These are phyloP conservation scores for Jatropha curcas DNA, from an alignment of 345 rosid species.

Conservation along the genomic window DNA sequence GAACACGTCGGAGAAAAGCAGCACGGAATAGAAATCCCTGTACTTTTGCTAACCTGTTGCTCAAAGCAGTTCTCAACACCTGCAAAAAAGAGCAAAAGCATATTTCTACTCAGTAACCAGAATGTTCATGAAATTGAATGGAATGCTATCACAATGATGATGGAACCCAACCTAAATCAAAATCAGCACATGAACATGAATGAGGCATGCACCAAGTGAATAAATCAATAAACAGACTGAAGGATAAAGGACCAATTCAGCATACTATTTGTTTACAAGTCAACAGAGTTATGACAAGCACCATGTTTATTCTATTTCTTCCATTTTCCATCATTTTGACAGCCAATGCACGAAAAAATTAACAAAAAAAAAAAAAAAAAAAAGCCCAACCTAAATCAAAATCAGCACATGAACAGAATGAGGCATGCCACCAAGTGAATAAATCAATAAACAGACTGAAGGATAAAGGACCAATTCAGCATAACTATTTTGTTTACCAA, in stretches of 20 bases:
- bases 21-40: conserved; percentile 97
- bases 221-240: not conserved
- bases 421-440: not conserved
- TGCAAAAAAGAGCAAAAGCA: conserved; percentile 33
- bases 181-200: not conserved
- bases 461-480: not conserved
- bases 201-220: not conserved
- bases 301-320: not conserved
- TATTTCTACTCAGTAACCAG: not conserved
- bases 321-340: not conserved
- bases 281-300: not conserved
- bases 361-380: not conserved
- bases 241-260: not conserved
- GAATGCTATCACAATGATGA: not conserved
- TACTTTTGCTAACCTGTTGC: conserved; percentile 96
- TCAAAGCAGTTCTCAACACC: conserved; percentile 85
- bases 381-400: not conserved
- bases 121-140: not conserved
- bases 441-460: not conserved
- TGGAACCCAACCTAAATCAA: not conserved
- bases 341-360: not conserved
- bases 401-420: not conserved
- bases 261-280: not conserved
- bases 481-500: not conserved
- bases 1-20: conserved; percentile 89